Base-by-base conservation (phyloP, 768 basidiomycete genomes). In the Suillus hirtellus region DNA sequence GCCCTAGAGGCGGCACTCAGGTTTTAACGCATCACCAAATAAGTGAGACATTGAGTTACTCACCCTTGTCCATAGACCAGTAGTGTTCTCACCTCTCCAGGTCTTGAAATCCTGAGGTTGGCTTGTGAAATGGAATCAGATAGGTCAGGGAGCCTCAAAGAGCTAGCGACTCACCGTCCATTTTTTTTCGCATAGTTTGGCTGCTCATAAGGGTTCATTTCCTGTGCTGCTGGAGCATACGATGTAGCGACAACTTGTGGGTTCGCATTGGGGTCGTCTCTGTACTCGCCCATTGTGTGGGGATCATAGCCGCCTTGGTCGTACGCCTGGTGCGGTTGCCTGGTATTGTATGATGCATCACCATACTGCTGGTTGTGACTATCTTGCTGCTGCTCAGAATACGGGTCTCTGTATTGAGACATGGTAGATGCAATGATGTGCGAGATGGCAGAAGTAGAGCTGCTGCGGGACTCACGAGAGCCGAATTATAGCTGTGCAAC, bases 31-130 rank as follows among this genome's bases (percentile, higher is more conserved):
- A 10, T 38, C 49, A 17, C 56, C 52, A 14, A 49, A 34, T 52
- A 60, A 42, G 31, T 19, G 21, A 40, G 21, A 34, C 38, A 40
- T 24, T 19, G 9, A 40, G 11, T 42, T 42, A 17, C 72, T 42
- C 60, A 88, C 89, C 79, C 81, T 87, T 4, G 83, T 86, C 91
- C 90, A 93, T 60, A 91, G 71, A 66, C 82, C 82, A 34, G 89
- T 87, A 70, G 85, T 82, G 64, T 83, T 78, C 47, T 85, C 84
- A 58, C 81, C 76, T 55, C 89, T 78, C 77, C 86, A 88, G 58
- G 76, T 75, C 69, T 77, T 80, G 64, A 87, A 64, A 59, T 80
- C 81, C 34, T 24, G 50, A 27, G 60, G 59, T 21, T 46, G 67
- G 55, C 74, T 76, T 62, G 58, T 14, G 42, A 46, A n/a, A 60